phyloP scores from a whole-genome alignment of 2,329 filamentous ascomycete genomes.

The Monosporascus sp. region DNA sequence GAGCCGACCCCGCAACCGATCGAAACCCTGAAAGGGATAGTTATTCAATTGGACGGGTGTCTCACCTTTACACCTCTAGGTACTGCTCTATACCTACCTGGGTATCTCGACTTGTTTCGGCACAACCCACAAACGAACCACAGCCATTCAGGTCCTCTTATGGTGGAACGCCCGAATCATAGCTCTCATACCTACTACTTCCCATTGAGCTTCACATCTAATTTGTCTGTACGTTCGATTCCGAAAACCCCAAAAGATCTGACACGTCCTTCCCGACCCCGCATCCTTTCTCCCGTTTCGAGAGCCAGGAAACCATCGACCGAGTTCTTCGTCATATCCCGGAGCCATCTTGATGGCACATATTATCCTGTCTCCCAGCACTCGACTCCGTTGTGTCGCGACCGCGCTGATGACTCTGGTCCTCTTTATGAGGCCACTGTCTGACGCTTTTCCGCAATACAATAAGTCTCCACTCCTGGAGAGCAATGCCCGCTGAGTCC shows the following conservation, averaged over 20 bases:
- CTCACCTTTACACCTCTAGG: too few species aligned
- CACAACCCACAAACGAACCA: neutral
- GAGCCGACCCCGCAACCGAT: too few species aligned
- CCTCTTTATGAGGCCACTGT: conserved; percentile 44
- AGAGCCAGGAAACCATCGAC: conserved; percentile 7
- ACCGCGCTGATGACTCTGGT: conserved; percentile 57
- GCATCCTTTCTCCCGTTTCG: neutral
- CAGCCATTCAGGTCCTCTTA: neutral
- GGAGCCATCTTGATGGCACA: conserved; percentile 47
- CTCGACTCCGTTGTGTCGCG: conserved; percentile 43
- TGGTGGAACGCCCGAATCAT: neutral
- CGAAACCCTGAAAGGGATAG: too few species aligned
- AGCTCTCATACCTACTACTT: neutral
- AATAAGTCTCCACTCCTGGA: conserved; percentile 23
- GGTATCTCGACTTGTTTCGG: too few species aligned
- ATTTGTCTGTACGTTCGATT: neutral
- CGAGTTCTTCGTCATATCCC: conserved; percentile 19
- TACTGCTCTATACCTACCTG: too few species aligned
- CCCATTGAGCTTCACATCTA: neutral
- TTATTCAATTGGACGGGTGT: too few species aligned
- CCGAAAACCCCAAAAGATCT: neutral
- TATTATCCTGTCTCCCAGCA: conserved; percentile 37
- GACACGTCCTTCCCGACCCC: neutral
- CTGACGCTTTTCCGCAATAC: conserved; percentile 38
- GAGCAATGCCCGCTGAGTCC: conserved; percentile 35